phyloP scores from a whole-genome alignment of 1,139 yeast species.

The Meyerozyma elateridarum region DNA sequence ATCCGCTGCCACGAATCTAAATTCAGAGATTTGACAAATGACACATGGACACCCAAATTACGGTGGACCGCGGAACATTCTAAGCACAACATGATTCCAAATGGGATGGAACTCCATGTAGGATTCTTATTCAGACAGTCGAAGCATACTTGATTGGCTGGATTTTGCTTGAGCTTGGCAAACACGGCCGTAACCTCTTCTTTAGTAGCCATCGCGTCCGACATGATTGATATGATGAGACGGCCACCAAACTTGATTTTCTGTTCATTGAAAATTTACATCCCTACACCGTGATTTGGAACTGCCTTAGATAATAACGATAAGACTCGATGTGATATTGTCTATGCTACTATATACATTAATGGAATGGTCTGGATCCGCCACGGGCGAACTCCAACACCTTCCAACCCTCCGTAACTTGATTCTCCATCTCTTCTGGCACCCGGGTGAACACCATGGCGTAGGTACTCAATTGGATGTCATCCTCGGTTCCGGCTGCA shows the following conservation, averaged over 20 bases:
- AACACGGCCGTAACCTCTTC: conserved; percentile 62
- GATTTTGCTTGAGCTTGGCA: conserved; percentile 52
- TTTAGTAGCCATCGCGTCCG: conserved; percentile 54
- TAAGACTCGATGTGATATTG: too few relatives aligned
- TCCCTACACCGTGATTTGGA: too few relatives aligned
- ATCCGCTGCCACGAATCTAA: conserved; percentile 87
- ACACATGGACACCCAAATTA: conserved; percentile 46
- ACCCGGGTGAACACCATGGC: conserved; percentile 94
- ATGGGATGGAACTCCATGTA: conserved; percentile 50
- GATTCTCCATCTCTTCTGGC: conserved; percentile 87
- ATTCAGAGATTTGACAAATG: conserved; percentile 79
- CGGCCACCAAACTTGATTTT: too few relatives aligned
- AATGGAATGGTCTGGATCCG: conserved; percentile 85
- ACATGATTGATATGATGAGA: conserved; percentile 28
- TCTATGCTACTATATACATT: conserved; percentile 14
- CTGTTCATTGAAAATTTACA: too few relatives aligned
- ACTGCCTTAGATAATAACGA: too few relatives aligned
- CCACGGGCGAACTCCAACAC: conserved; percentile 93
- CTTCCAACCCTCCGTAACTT: conserved; percentile 96
- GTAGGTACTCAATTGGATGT: conserved; percentile 86
- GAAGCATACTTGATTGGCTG: conserved; percentile 82
- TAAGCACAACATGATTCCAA: conserved; percentile 44
- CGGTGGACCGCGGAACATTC: conserved; percentile 49
- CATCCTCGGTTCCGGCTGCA: conserved; percentile 95
- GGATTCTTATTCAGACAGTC: conserved; percentile 49